These are phyloP conservation scores for Podaxis carcinomalis DNA, from an alignment of 768 basidiomycete genomes.

Conservation along the genomic window DNA sequence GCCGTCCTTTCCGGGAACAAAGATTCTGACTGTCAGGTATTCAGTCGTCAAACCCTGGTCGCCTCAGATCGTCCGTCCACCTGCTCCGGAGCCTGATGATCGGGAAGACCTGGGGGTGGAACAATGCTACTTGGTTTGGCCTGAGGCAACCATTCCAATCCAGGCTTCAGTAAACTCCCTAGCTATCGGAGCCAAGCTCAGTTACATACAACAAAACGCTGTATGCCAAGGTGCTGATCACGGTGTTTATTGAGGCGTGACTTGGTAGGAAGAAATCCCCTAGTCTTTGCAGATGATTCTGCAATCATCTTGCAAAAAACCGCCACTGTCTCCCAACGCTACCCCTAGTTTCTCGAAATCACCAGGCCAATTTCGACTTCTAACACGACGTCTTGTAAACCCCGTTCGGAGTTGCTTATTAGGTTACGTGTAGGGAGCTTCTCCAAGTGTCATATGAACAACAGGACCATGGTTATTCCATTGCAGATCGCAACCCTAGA, in stretches of 20 bases:
- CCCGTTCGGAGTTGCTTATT: background rate
- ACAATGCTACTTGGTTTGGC: no score
- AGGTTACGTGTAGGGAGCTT: background rate
- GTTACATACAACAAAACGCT: no score
- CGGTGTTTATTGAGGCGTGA: no score
- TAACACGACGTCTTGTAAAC: background rate
- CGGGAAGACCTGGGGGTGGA: background rate
- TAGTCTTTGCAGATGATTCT: no score
- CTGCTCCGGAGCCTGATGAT: background rate
- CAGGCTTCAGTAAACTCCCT: no score
- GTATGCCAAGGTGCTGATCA: no score
- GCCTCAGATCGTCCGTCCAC: background rate
- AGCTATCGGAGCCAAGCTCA: no score
- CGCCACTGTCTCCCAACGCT: background rate
- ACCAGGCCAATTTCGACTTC: background rate
- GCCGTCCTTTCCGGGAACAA: no score
- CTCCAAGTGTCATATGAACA: background rate
- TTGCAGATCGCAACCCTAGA: background rate
- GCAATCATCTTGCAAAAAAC: background rate
- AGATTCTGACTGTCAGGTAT: background rate
- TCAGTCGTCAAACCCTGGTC: background rate
- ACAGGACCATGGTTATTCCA: background rate
- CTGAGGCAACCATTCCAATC: no score
- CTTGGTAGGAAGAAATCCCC: no score
- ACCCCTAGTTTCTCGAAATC: background rate